Evolutionary conservation across 306 rosid genomes (phyloP), one percentile per base, ranked within the genome.

Genomic region (Bauhinia variegata): DNA sequence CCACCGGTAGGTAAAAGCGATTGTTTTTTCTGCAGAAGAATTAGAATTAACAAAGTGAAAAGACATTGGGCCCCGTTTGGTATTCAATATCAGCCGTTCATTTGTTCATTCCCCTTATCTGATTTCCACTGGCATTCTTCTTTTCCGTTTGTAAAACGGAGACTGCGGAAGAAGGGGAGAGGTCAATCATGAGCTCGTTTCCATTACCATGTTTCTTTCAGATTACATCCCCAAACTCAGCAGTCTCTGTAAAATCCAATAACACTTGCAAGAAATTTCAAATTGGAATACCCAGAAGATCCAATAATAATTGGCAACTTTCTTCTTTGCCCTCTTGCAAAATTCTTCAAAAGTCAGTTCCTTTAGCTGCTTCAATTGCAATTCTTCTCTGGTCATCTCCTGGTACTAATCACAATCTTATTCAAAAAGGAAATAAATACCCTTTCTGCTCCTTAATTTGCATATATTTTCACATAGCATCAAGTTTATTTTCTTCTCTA

Each of bases 301-400:
- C 74, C 71, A n/a, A 46, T 38, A 18, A 11, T 5, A 63, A 81
- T n/a, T 54, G 42, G 36, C 41, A 73, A 51, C 65, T 73, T 43
- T 47, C 79, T 63, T 70, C 85, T 73, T 62, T 39, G 19, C 54
- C 46, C 58, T 47, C 71, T n/a, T 50, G 37, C 7, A 17, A 31
- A 30, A 13, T 75, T 82, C 75, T 84, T 76, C 85, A 60, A 12
- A 81, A 82, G 67, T 82, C 93, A 28, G 51, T 87, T 57, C 86
- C 98, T 48, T 57, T 89, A 30, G 98, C 88, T 77, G 91, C 91
- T 67, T 85, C 98, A 38, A 52, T 83, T 37, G 81, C 91, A 60
- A 43, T 89, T 78, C 91, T 92, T 72, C 77, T 92, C 61, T 89
- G 84, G 75, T 82, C 96, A 59, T 66, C 33, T 56, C 96, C 96